Evolutionary conservation across 1,284 basidiomycete genomes (phyloP), one percentile per base, ranked within the genome.

Genomic region (Ganoderma boninense): DNA sequence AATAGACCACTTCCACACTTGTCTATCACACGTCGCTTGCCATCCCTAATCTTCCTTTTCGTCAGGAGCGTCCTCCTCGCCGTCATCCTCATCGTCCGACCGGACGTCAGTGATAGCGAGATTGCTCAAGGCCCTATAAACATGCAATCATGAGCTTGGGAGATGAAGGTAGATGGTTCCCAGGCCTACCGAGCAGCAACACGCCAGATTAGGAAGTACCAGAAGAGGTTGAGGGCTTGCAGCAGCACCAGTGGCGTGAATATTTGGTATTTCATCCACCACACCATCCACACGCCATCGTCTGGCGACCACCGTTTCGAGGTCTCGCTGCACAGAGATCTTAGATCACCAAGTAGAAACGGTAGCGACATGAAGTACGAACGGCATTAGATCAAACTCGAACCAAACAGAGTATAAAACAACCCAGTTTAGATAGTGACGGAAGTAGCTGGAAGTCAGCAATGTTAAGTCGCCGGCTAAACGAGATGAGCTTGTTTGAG

Each of bases 331-430:
- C 13, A 38, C 26, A 52, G 35, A 6, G 20, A 42, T 11, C 40
- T 57, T n/a, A 52, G 60, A 61, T 54, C 23, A 14, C n/a, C n/a
- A 14, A 18, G 38, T 35, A 7, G n/a, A 20, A 38, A 64, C n/a
- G 35, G 13, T 14, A 16, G 4, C 18, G 23, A 29, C 13, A 11
- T 26, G 16, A 26, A 62, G 43, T 69, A 87, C 95, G 69, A 78
- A 96, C 94, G 95, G 95, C 69, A 96, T 87, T 18, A 93, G 82
- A 68, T 94, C 87, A 72, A 91, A 96, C 78, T 99, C 89, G 44
- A 80, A 85, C 91, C 92, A 97, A 1, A 98, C 94, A 1, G 95
- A 97, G 84, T 88, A 93, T 35, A 99, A 87, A 26, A 99, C 98
- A 64, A 86, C 83, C 56, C 97, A 81, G 80, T 98, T 99, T 43